Evolutionary conservation across 2,329 filamentous ascomycete genomes (phyloP).

Genomic region (Trichoderma polysporum): DNA sequence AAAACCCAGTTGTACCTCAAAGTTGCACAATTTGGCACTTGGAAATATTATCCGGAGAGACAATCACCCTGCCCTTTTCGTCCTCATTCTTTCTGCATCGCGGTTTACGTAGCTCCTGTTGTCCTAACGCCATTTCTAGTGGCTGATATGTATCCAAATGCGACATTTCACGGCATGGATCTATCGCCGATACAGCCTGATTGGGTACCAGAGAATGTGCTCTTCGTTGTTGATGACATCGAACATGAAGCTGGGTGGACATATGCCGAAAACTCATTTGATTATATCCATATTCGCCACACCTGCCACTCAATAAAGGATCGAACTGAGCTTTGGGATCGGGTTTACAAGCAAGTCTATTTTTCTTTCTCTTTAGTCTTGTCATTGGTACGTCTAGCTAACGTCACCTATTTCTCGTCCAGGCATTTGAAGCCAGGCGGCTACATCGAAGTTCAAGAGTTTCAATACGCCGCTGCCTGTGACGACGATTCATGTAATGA

Average conservation of each 20-base stretch:
- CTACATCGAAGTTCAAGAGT: slow-evolving; percentile 51
- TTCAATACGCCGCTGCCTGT: slow-evolving; percentile 41
- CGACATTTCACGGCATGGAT: slow-evolving; percentile 49
- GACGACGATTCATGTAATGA: slow-evolving; percentile 47
- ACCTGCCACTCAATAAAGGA: slow-evolving; percentile 47
- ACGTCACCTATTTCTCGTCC: not conserved
- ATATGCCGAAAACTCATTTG: slow-evolving; percentile 45
- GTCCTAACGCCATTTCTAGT: slow-evolving; percentile 35
- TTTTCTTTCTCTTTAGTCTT: not conserved
- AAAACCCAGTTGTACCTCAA: not conserved
- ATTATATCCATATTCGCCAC: slow-evolving; percentile 51
- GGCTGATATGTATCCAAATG: slow-evolving; percentile 46
- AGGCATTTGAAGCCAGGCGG: slow-evolving; percentile 54
- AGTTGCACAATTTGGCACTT: not conserved
- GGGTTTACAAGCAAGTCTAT: slow-evolving; percentile 42
- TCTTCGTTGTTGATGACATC: slow-evolving; percentile 53
- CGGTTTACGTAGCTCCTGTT: not conserved
- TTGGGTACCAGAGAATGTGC: slow-evolving; percentile 51
- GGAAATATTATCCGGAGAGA: too few species aligned
- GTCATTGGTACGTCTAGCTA: not conserved
- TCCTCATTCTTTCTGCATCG: too few species aligned
- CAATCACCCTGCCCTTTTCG: too few species aligned
- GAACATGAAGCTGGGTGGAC: slow-evolving; percentile 52
- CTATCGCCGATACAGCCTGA: slow-evolving; percentile 54
- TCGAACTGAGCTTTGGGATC: slow-evolving; percentile 40